Conservation (phyloP, 192 early-diverging fungal genomes). For the Backusella psychrophila region DNA sequence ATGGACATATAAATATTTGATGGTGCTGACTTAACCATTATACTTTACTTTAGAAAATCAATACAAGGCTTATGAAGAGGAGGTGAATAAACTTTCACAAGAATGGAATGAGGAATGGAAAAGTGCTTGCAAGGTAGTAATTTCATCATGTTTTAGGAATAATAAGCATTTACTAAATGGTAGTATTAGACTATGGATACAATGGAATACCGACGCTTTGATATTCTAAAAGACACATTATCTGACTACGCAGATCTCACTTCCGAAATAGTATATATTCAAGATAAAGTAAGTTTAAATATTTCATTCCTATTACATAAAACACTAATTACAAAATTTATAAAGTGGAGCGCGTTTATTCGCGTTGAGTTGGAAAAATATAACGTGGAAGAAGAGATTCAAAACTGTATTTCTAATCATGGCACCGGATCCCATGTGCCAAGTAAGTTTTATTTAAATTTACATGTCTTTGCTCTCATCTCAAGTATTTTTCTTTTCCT, state of each 20-base stretch:
- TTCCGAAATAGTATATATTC: constrained; percentile 17
- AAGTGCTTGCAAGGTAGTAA: constrained; percentile 18
- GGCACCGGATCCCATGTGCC: constrained; percentile 6
- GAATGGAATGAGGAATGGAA: constrained; percentile 22
- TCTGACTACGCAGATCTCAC: constrained; percentile 26
- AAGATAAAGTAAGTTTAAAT: constrained; percentile 16
- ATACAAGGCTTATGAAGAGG: constrained; percentile 7
- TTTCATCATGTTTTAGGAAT: background rate
- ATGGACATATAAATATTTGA: background rate
- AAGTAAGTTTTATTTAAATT: constrained; percentile 4
- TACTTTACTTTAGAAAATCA: constrained; percentile 11
- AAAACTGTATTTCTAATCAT: background rate
- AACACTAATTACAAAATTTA: background rate
- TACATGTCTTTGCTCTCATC: background rate
- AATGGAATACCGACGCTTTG: constrained; percentile 22
- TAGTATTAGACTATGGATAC: constrained; percentile 10
- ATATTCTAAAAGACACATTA: constrained; percentile 20
- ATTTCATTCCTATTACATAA: background rate
- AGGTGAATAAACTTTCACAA: constrained; percentile 16
- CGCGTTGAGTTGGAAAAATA: constrained; percentile 18
- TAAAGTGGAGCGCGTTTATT: constrained; percentile 27
- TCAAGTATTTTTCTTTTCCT: background rate
- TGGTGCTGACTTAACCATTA: background rate
- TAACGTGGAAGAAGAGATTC: constrained; percentile 11
- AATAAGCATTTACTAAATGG: background rate